Percentiles rank a stretch among this genome's conserved stretches.
Evolutionary conservation across 345 rosid species (phyloP).

Genomic region (Dipteronia dyeriana): DNA sequence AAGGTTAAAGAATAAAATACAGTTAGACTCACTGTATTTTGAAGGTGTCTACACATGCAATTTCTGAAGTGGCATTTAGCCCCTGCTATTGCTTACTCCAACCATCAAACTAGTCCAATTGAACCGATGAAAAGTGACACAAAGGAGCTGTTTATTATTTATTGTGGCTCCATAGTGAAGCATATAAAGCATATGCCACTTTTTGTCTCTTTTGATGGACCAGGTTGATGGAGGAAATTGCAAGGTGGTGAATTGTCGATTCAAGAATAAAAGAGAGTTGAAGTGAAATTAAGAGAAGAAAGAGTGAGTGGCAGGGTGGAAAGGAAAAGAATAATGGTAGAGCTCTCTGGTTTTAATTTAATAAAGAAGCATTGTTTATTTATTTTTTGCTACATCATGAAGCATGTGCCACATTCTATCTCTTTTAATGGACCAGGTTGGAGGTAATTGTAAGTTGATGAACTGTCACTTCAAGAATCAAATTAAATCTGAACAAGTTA

Average conservation of each 20-base stretch:
- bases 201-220: neutral
- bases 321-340: too few species aligned
- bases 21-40: neutral
- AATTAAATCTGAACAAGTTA: too few species aligned
- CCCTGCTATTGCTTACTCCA: neutral
- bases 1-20: neutral
- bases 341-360: too few species aligned
- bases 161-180: neutral
- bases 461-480: too few species aligned
- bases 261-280: neutral
- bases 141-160: neutral
- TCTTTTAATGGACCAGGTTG: too few species aligned
- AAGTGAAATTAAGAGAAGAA: too few species aligned
- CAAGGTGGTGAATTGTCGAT: neutral
- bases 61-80: neutral
- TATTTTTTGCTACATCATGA: too few species aligned
- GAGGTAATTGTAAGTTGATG: too few species aligned
- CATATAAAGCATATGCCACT: neutral
- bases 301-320: too few species aligned
- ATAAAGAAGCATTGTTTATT: neutral
- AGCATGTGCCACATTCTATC: too few species aligned
- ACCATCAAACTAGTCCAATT: neutral
- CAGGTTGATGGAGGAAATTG: neutral
- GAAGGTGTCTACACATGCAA: neutral
- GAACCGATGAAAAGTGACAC: neutral